Base-by-base conservation (phyloP, 2,329 filamentous ascomycete species). In the Alternaria dauci region DNA sequence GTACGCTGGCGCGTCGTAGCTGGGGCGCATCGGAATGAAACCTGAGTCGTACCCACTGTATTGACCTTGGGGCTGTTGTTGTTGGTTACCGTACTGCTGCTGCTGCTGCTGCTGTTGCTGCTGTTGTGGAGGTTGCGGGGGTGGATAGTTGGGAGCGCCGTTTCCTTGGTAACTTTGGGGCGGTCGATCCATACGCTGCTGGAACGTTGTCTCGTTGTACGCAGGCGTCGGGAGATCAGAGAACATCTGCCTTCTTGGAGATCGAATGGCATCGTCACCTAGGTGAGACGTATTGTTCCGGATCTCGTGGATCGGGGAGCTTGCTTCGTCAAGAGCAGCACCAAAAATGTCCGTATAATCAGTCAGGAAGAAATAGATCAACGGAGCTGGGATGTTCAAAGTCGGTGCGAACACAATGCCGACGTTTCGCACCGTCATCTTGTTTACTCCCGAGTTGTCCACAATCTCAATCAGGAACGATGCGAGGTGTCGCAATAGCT, bases 401-500 rank as follows among this genome's bases (percentile, higher is more conserved):
- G 95, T 98, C 0, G 95, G 95, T 16, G 95, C 96, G 78, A 99
- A 99, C 58, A 99, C 94, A 70, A 99, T 98, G 66, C 95, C 94
- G 55, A 99, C 82, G 74, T 99, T 99, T 67, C 94, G 89, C 54
- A 97, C 92, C 11, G 92, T 97, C 95, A 99, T 99, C 84, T 97
- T 98, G 83, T 99, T 99, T 63, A 91, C 84, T 70, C 92, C 89
- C 7, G 93, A 85, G 70, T 97, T 93, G 78, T 95, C 93, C 74
- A 97, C 93, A 71, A 99, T 94, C 72, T 91, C 90, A 74, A 97
- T 92, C 70, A 99, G 81, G 80, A 97, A 97, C 4, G 91, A 88
- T 48, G 94, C 92, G 56, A 99, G 82, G 65, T 96, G 93, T 71
- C 91, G 89, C 39, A 99, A 84, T 43, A 99, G 83, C 3, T 91